Base-by-base conservation (phyloP, 192 early-diverging fungal species). In the Funneliformis mosseae region DNA sequence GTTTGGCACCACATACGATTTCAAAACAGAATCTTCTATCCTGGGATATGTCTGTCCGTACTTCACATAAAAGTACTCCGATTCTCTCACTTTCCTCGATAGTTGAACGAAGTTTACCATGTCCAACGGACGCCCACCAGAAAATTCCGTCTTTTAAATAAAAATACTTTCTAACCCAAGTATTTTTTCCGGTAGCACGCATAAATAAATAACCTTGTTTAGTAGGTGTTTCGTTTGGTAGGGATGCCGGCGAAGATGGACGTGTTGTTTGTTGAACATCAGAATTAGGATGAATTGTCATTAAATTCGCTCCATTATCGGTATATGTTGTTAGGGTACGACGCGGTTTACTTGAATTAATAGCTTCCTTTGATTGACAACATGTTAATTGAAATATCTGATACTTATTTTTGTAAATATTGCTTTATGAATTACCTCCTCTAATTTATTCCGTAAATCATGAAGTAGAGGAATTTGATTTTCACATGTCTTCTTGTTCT, bases 11-110 rank as follows among this genome's bases (percentile, higher is more conserved):
- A 59, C 88, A 91, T 11, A 88, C 85, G 4, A 94, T 83, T 76
- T 93, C 92, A 80, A 94, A 94, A 66, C 90, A 92, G 81, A 90
- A 94, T 43, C 93, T 83, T 16, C 93, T 87, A 42, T 94, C 93
- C 72, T 88, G 84, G n/a, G 88, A 86, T 3, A 60, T 79, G 38
- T 86, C 87, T 14, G 88, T 84, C 10, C 88, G 82, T 6, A 91
- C 76, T 62, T 86, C 87, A 66, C 92, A 93, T 16, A 89, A 71
- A 12, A 92, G 78, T 4, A 95, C 83, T 16, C 84, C 82, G 46
- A 93, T 81, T 14, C 91, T 81, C 21, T 90, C 89, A 14, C 88
- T 88, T 28, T 83, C 79, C 5, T 89, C 84, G 0, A 92, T 87
- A 12, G 78, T 83, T 1, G 88, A 87, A 21, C 91, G 82, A 23